Base-by-base conservation (phyloP, 352 stramenopile species). In the Globisporangium nodosum region DNA sequence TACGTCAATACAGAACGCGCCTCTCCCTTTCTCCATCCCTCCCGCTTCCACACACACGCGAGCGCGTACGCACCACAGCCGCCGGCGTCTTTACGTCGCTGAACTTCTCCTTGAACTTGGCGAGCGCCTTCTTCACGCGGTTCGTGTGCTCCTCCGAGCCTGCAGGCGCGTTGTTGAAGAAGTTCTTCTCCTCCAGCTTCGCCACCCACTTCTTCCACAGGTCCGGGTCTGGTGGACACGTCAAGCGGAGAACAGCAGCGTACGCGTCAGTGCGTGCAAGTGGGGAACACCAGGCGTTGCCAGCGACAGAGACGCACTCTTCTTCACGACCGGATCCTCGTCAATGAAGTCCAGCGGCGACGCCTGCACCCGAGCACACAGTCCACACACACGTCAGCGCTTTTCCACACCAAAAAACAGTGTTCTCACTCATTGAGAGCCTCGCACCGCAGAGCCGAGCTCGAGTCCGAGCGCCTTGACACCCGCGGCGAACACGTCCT, bases 31-130 rank as follows among this genome's bases (percentile, higher is more conserved):
- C 12, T 43, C 13, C 5, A 11, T 43, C 13, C 33, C 33, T 39
- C 33, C 15, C 30, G n/a, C n/a, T 7, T 7, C 5, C 31, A 54
- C 2, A 56, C 24, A 27, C 24, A 27, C 24, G 24, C 24, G 24
- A 37, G 33, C 0, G 33, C 21, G 50, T 35, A 60, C 68, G 21
- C 51, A 81, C 73, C 39, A 63, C 56, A 27, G 71, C 69, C 27
- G 75, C 68, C 24, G 58, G 58, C 35, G 50, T 59, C 74, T 85
- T 86, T 16, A 76, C 68, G 48, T 90, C 81, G 31, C 80, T 80
- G 54, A 94, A 91, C 55, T 91, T 91, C 63, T 92, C 85, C 68
- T 91, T 91, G 63, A 90, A 94, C 65, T 94, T 94, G 63, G 63
- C 71, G 57, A 94, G 61, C 45, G 85, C 85, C 64, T 94, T 94